Evolutionary conservation across 441 rosid species (phyloP).

Genomic region (Gossypium aridum): DNA sequence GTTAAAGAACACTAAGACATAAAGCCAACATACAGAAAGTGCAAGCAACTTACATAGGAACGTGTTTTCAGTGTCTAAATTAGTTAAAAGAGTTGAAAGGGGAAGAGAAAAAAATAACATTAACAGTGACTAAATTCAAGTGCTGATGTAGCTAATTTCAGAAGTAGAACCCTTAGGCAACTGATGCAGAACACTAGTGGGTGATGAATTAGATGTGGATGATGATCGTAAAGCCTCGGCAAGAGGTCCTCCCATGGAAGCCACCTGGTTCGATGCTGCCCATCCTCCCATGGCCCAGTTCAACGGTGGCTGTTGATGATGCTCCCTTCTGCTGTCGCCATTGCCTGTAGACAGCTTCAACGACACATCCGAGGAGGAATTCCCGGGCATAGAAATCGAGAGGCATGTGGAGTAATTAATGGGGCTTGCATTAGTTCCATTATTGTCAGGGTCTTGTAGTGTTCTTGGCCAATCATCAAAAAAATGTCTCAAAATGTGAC

Average conservation of each 20-base stretch:
- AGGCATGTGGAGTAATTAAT: conserved; percentile 42
- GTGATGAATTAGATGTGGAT: conserved; percentile 49
- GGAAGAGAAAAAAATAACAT: background rate
- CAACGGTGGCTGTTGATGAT: conserved; percentile 18
- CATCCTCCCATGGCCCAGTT: conserved; percentile 58
- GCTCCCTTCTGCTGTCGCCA: conserved; percentile 40
- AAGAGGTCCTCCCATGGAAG: conserved; percentile 81
- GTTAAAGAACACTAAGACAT: conserved; percentile 10
- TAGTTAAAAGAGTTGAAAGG: background rate
- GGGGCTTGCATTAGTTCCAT: conserved; percentile 26
- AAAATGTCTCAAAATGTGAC: conserved; percentile 67
- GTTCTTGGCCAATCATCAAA: conserved; percentile 91
- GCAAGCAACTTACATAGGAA: background rate
- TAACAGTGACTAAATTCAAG: conserved; percentile 17
- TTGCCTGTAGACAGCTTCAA: conserved; percentile 67
- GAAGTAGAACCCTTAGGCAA: conserved; percentile 33
- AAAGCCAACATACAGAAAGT: background rate
- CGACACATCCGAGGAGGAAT: conserved; percentile 63
- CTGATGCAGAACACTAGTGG: conserved; percentile 75
- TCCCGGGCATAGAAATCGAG: conserved; percentile 69
- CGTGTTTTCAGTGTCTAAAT: background rate
- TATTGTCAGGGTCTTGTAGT: conserved; percentile 36
- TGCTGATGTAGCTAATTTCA: conserved; percentile 35
- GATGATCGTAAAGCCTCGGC: conserved; percentile 80
- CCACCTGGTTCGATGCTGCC: conserved; percentile 38